These are phyloP conservation scores for Claviceps humidiphila DNA, from an alignment of 2,329 filamentous ascomycete genomes.

Conservation along the genomic window DNA sequence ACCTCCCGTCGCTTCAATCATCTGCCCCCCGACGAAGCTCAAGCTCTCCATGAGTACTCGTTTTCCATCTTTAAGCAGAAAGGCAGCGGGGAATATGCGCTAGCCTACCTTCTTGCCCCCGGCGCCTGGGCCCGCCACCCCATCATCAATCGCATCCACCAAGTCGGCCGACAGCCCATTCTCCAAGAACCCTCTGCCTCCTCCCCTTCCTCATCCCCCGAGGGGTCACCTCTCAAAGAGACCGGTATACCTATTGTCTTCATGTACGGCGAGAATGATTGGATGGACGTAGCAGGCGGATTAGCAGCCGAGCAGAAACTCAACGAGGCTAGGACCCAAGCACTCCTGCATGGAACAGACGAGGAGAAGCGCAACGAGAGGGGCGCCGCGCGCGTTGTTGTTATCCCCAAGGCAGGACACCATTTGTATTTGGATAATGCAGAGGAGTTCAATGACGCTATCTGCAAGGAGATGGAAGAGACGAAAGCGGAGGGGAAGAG, in stretches of 20 bases:
- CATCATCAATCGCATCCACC: constrained; percentile 73
- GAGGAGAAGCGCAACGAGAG: constrained; percentile 62
- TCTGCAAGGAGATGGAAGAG: constrained; percentile 40
- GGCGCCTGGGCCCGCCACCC: constrained; percentile 85
- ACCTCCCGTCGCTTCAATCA: constrained; percentile 86
- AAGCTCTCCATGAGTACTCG: constrained; percentile 81
- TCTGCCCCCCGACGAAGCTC: constrained; percentile 64
- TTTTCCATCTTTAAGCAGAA: constrained; percentile 89
- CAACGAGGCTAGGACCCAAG: constrained; percentile 48
- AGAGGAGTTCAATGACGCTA: constrained; percentile 40
- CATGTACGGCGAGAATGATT: constrained; percentile 96
- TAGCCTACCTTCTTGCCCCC: constrained; percentile 84
- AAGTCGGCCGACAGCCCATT: constrained; percentile 63
- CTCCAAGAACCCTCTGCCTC: constrained; percentile 13
- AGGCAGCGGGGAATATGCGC: constrained; percentile 85
- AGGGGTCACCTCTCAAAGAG: constrained; percentile 22
- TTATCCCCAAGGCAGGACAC: constrained; percentile 52
- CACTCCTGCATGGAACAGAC: constrained; percentile 46
- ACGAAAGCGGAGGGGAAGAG: constrained; percentile 21
- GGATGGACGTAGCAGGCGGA: constrained; percentile 93
- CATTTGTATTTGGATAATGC: constrained; percentile 49
- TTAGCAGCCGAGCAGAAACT: constrained; percentile 69
- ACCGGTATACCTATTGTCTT: constrained; percentile 73
- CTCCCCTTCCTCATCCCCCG: constrained; percentile 1
- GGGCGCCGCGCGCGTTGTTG: constrained; percentile 67